A percentile compares a stretch with the other conserved stretches of the same genome.
These are phyloP conservation scores for Candida dubliniensis DNA, from an alignment of 1,139 yeast species.

Conservation along the genomic window DNA sequence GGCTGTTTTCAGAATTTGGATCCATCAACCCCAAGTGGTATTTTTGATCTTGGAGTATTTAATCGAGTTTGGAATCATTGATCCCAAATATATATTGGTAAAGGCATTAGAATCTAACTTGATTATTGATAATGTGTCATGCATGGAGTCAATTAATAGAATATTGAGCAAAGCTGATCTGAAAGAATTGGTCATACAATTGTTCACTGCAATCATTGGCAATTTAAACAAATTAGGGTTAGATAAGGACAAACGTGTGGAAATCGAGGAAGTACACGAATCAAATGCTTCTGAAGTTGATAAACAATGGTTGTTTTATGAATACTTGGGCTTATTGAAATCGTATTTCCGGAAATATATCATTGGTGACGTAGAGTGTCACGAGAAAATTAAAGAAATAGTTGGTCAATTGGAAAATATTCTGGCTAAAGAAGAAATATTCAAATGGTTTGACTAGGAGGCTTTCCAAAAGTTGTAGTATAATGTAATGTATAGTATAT, in stretches of 20 bases:
- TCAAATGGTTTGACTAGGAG: slow-evolving; percentile 26
- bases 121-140: slow-evolving; percentile 44
- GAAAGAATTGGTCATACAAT: slow-evolving; percentile 28
- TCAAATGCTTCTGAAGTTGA: slow-evolving; percentile 32
- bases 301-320: slow-evolving; percentile 45
- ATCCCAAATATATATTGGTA: slow-evolving; percentile 41
- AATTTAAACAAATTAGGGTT: slow-evolving; percentile 38
- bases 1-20: slow-evolving; percentile 75
- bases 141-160: slow-evolving; percentile 47
- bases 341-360: slow-evolving; percentile 37
- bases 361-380: slow-evolving; percentile 16
- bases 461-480: neutral
- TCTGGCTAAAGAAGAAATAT: slow-evolving; percentile 28
- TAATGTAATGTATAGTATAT: slow-evolving; percentile 2
- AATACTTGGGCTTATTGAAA: slow-evolving; percentile 44
- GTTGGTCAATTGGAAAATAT: slow-evolving; percentile 26
- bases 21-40: slow-evolving; percentile 78
- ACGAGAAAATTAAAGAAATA: slow-evolving; percentile 23
- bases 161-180: slow-evolving; percentile 24
- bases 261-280: slow-evolving; percentile 27
- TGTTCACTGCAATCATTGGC: slow-evolving; percentile 36
- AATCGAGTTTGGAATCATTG: slow-evolving; percentile 50
- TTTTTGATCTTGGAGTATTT: slow-evolving; percentile 67
- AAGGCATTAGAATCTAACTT: slow-evolving; percentile 44
- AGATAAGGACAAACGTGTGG: slow-evolving; percentile 25